phyloP scores from a whole-genome alignment of 768 basidiomycete species.

The Suillus variegatus region DNA sequence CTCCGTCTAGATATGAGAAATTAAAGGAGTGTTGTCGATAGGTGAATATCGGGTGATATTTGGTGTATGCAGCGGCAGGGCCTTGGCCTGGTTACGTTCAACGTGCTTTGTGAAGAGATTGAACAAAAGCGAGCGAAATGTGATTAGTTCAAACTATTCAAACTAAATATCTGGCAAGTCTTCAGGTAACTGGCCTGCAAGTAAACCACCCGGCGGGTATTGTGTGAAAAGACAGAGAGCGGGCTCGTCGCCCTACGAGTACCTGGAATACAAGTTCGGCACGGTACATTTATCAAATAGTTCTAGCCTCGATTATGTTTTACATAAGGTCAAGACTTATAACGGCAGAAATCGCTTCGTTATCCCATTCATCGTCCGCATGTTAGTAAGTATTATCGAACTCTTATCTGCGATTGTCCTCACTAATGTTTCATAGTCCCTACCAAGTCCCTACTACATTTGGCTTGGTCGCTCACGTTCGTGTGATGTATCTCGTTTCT shows the following conservation, averaged over 20 bases:
- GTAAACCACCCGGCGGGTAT: slow-evolving; percentile 7
- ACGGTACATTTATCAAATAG: too few species aligned
- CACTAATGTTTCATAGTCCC: too few species aligned
- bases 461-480: too few species aligned
- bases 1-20: slow-evolving; percentile 6
- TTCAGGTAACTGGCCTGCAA: slow-evolving; percentile 15
- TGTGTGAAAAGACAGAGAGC: slow-evolving; percentile 5
- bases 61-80: not conserved
- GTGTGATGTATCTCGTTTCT: too few species aligned
- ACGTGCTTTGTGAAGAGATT: slow-evolving; percentile 11
- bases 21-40: not conserved
- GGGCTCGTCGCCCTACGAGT: slow-evolving; percentile 14
- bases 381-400: too few species aligned
- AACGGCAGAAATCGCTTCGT: too few species aligned
- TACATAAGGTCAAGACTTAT: too few species aligned
- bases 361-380: too few species aligned
- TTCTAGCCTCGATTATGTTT: too few species aligned
- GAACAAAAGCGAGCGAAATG: slow-evolving; percentile 17
- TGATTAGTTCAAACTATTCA: not conserved
- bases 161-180: slow-evolving; percentile 9
- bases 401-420: too few species aligned
- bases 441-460: too few species aligned
- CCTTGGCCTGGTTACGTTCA: slow-evolving; percentile 1
- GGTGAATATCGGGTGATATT: not conserved
- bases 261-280: too few species aligned